These are phyloP conservation scores for Apiotrichum sp. DNA, from an alignment of 1,284 basidiomycete genomes.

Conservation along the genomic window DNA sequence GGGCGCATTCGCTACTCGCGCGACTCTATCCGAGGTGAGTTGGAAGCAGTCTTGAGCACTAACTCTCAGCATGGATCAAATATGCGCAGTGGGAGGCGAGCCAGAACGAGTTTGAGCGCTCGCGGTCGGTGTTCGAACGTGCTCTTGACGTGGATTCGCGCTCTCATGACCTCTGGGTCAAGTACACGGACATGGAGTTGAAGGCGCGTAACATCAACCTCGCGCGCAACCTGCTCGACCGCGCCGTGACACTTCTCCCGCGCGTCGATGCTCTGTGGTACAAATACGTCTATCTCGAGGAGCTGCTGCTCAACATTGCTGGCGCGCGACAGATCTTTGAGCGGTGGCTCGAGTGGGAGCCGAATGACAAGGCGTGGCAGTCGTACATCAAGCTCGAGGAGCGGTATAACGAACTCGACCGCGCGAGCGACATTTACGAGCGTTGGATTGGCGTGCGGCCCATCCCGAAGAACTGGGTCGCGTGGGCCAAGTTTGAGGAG, in stretches of 20 bases:
- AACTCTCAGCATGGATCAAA: slow-evolving; percentile 52
- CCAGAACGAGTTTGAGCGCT: slow-evolving; percentile 89
- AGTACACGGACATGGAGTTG: slow-evolving; percentile 97
- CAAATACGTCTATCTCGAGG: slow-evolving; percentile 98
- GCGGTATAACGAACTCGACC: slow-evolving; percentile 83
- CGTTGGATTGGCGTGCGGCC: slow-evolving; percentile 89
- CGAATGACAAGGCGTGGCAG: slow-evolving; percentile 98
- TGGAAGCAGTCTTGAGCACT: neutral
- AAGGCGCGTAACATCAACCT: slow-evolving; percentile 96
- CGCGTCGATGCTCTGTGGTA: slow-evolving; percentile 90
- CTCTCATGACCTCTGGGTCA: slow-evolving; percentile 84
- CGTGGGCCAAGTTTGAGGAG: slow-evolving; percentile 95
- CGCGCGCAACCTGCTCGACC: slow-evolving; percentile 91
- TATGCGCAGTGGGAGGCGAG: slow-evolving; percentile 75
- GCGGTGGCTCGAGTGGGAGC: slow-evolving; percentile 99
- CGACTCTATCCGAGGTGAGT: slow-evolving; percentile 44
- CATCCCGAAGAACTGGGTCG: slow-evolving; percentile 92
- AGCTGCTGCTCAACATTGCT: slow-evolving; percentile 89
- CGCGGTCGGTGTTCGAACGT: slow-evolving; percentile 91
- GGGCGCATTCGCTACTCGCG: slow-evolving; percentile 86
- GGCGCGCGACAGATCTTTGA: slow-evolving; percentile 97
- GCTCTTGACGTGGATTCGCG: slow-evolving; percentile 92
- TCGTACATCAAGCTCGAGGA: slow-evolving; percentile 97
- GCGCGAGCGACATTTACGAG: slow-evolving; percentile 89
- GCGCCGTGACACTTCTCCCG: slow-evolving; percentile 90